These are phyloP conservation scores for Coniochaeta sp. DNA, from an alignment of 2,329 filamentous ascomycete species.

Conservation along the genomic window DNA sequence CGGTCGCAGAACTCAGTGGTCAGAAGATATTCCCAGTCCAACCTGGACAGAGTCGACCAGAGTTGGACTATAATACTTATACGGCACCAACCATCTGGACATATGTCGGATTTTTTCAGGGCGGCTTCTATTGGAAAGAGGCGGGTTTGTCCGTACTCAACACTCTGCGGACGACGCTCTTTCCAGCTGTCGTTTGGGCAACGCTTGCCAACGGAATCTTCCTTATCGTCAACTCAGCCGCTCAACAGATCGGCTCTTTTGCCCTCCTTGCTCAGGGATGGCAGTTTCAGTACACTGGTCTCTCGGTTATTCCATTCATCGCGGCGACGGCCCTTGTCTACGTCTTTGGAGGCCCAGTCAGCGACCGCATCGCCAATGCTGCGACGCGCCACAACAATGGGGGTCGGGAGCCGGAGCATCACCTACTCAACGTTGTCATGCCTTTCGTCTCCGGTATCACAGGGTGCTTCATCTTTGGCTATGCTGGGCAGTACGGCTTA, in stretches of 20 bases:
- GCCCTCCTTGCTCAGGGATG: constrained; percentile 20
- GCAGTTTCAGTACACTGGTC: constrained; percentile 20
- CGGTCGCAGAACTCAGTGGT: constrained; percentile 21
- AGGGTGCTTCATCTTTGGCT: constrained; percentile 23
- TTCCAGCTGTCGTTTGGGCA: constrained; percentile 25
- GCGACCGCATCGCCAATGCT: constrained; percentile 18
- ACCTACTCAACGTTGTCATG: constrained; percentile 21
- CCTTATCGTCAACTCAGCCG: constrained; percentile 18
- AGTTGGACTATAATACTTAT: constrained; percentile 18
- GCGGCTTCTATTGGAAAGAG: constrained; percentile 18
- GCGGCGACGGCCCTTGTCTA: constrained; percentile 12
- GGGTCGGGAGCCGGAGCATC: constrained; percentile 23
- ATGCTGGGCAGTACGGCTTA: constrained; percentile 15
- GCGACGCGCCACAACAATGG: constrained; percentile 19
- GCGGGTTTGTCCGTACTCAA: constrained; percentile 17
- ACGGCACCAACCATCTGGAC: constrained; percentile 19
- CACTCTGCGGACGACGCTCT: constrained; percentile 22
- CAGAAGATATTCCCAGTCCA: constrained; percentile 15
- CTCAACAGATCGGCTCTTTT: constrained; percentile 16
- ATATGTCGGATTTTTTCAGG: constrained; percentile 23
- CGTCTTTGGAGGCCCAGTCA: constrained; percentile 20
- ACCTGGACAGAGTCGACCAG: constrained; percentile 18
- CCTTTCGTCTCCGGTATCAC: constrained; percentile 19
- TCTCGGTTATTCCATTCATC: constrained; percentile 17
- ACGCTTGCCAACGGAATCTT: constrained; percentile 21